Base-by-base conservation (phyloP, 1,284 basidiomycete species). In the Cystobasidium sp. region DNA sequence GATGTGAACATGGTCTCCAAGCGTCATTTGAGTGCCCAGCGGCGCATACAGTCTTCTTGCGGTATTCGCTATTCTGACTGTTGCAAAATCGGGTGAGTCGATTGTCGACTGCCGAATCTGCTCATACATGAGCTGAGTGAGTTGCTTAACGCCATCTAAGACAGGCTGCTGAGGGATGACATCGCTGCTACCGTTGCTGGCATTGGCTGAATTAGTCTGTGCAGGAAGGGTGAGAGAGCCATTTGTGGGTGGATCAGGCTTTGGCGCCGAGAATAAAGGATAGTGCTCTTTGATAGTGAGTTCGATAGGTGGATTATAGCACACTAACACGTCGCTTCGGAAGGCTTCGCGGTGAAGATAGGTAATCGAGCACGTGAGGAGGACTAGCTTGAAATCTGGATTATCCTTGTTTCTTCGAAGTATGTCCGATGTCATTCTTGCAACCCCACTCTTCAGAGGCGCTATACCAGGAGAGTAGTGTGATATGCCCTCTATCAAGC, bases 381-480 rank as follows among this genome's bases (percentile, higher is more conserved):
- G 84, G 16, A 87, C 87, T 20, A 94, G 85, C 77, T 90, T 86
- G 77, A 92, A 93, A 65, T 88, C 83, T 0, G 87, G 86, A 75
- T 90, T 84, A 76, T 88, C 83, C 31, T 86, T 85, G 80, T 91
- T 89, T 63, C 88, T 85, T n/a, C 89, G 87, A 20, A 94, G 83
- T 2, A 90, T 86, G 79, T 92, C 90, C 14, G 91, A 91, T 10
- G 92, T 86, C 75, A 93, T 85, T 43, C 92, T 87, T 9, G 91
- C 90, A 41, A 91, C 91, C 81, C 92, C 92, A 12, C 92, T 93
- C 81, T 92, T 92, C 71, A 94, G 81, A 2, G 92, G 91, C 3
- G 91, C 89, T 65, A 94, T 89, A 14, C 87, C 88, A 0, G 92
- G 91, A 79, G 91, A 90, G 81, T 90, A 94, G 53, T 91, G 85